Evolutionary conservation across 106 monocot genomes (phyloP), one percentile per base, ranked within the genome.

Genomic region (Chionographis japonica): DNA sequence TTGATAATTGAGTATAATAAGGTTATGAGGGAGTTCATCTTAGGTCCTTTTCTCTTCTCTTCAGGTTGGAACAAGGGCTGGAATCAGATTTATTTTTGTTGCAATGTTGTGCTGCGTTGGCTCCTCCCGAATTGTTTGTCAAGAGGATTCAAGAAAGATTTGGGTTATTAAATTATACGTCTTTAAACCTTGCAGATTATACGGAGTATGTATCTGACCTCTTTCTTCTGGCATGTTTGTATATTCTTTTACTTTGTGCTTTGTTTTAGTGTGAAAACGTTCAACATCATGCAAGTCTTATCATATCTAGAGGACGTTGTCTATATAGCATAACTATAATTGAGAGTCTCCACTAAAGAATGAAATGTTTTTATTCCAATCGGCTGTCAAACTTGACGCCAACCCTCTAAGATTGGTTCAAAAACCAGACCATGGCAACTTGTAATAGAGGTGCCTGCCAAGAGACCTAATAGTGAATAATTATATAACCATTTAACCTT

Each of bases 71-170:
- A 39, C 78, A 79, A 81, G 93, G 87, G 6, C 52, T 90, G 36
- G 92, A 98, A 78, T 68, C 77, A 36, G 98, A 93, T 79, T 84
- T 98, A 5, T 93, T 98, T 85, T 76, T 98, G 69, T 64, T 98
- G 77, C 98, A 98, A 81, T 93, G 87, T 62, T 98, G 93, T 75
- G 93, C 98, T 84, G 84, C 93, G 60, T 76, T 98, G 78, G 86
- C 98, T 81, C 93, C 98, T 75, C 72, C 98, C 12, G 98, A 98
- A 17, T 68, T 72, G 40, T 98, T 93, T 79, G 85, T 98, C 14
- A 68, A 69, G 71, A 84, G 90, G 63, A 77, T 98, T 51, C 80
- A 80, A 75, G 87, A 98, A 70, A 80, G 98, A 98, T 98, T 90
- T 87, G 93, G 83, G 8, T 68, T 98, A 55, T 69, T 69, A 60